Evolutionary conservation across 768 basidiomycete species (phyloP).

Genomic region (Suillus discolor): DNA sequence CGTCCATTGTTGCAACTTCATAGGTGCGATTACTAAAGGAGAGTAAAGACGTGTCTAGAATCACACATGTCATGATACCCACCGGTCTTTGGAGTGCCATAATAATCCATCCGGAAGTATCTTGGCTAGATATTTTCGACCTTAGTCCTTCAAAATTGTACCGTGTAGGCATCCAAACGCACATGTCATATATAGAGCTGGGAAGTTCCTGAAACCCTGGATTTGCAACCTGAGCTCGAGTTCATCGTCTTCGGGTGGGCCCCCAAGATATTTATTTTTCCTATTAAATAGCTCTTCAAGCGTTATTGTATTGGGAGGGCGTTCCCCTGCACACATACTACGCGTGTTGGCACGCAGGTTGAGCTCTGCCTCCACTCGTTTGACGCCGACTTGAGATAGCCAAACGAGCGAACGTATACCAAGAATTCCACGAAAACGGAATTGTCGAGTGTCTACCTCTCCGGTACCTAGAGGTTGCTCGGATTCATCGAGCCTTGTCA

Average conservation of each 20-base stretch:
- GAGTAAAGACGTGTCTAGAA: slow-evolving; percentile 8
- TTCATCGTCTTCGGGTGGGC: slow-evolving; percentile 17
- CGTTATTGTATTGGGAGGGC: slow-evolving; percentile 31
- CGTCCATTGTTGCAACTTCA: slow-evolving; percentile 48
- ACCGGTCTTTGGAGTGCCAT: slow-evolving; percentile 34
- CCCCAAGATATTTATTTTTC: slow-evolving; percentile 7
- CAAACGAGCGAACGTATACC: slow-evolving; percentile 47
- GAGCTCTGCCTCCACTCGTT: slow-evolving; percentile 47
- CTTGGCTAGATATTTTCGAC: slow-evolving; percentile 23
- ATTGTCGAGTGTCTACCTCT: slow-evolving; percentile 27
- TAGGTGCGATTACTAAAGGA: slow-evolving; percentile 44
- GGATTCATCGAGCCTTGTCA: slow-evolving; percentile 48
- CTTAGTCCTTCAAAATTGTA: neutral
- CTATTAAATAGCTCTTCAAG: slow-evolving; percentile 38
- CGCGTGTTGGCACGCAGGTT: slow-evolving; percentile 39
- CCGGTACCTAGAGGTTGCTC: slow-evolving; percentile 40
- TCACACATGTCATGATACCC: slow-evolving; percentile 10
- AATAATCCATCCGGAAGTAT: slow-evolving; percentile 32
- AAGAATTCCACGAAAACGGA: slow-evolving; percentile 56
- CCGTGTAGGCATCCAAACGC: slow-evolving; percentile 10
- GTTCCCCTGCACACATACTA: slow-evolving; percentile 22
- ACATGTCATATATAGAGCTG: slow-evolving; percentile 46
- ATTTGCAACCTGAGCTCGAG: slow-evolving; percentile 42
- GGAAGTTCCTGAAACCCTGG: slow-evolving; percentile 41
- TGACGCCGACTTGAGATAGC: slow-evolving; percentile 49